A percentile compares a stretch with the other conserved stretches of the same genome.
phyloP scores from a whole-genome alignment of 2,329 filamentous ascomycete genomes.

The Colletotrichum tanaceti region DNA sequence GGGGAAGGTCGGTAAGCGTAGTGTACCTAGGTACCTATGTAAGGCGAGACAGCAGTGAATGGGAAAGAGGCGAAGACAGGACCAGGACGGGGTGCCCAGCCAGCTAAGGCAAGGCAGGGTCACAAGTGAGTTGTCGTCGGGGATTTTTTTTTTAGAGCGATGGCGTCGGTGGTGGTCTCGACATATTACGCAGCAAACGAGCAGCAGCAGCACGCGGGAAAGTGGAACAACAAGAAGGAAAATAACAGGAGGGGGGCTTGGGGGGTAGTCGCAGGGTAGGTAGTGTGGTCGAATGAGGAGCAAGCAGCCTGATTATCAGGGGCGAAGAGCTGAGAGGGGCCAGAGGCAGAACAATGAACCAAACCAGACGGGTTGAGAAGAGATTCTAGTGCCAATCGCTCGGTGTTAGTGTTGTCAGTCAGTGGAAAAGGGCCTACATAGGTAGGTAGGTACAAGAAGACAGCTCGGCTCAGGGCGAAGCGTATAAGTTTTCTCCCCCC shows the following conservation, averaged over 20 bases:
- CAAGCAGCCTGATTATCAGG: background rate
- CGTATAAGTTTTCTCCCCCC: conserved; percentile 3
- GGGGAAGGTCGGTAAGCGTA: conserved; percentile 12
- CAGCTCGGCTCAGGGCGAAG: conserved; percentile 13
- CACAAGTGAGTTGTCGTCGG: conserved; percentile 39
- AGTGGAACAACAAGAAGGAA: conserved; percentile 32
- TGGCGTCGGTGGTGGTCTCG: conserved; percentile 37
- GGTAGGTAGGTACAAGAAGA: conserved; percentile 14
- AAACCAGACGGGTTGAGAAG: background rate
- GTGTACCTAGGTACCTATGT: too few species aligned
- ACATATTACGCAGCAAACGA: conserved; percentile 10
- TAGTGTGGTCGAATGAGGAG: conserved; percentile 2
- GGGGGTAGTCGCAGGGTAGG: conserved; percentile 2
- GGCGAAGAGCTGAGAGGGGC: background rate
- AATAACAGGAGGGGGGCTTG: conserved; percentile 26
- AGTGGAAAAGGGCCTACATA: conserved; percentile 4
- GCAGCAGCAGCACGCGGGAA: conserved; percentile 24
- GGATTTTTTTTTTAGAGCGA: conserved; percentile 36
- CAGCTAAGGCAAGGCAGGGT: conserved; percentile 18
- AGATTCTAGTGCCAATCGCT: conserved; percentile 16
- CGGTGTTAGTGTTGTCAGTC: conserved; percentile 14
- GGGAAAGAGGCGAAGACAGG: conserved; percentile 14
- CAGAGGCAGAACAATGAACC: conserved; percentile 13
- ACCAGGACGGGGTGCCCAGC: conserved; percentile 24
- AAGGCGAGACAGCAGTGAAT: conserved; percentile 23